Evolutionary conservation across 495 filamentous ascomycete species (phyloP).

Genomic region (Usnea hakonensis): DNA sequence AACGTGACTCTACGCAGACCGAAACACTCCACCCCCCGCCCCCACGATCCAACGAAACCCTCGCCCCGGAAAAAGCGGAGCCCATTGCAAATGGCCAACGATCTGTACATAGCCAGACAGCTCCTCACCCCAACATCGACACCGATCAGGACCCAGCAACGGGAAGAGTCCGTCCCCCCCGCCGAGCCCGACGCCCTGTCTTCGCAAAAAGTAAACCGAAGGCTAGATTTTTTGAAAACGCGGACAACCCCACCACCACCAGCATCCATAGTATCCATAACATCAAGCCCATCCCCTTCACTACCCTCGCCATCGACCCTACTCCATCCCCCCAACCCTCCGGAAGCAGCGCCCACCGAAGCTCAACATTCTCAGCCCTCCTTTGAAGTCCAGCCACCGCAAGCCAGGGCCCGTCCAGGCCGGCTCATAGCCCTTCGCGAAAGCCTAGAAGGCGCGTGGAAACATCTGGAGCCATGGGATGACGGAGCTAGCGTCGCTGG

Average conservation of each 20-base stretch:
- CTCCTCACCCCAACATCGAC: neutral
- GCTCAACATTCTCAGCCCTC: no score
- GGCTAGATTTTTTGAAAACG: constrained; percentile 7
- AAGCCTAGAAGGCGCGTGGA: constrained; percentile 26
- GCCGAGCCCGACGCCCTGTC: neutral
- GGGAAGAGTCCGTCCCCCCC: neutral
- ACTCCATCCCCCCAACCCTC: constrained; percentile 2
- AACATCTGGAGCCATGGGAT: constrained; percentile 17
- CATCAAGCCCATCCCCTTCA: neutral
- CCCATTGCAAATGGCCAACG: constrained; percentile 7
- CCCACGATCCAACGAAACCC: neutral
- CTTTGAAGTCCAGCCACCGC: neutral
- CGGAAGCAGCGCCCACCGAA: neutral
- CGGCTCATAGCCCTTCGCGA: constrained; percentile 15
- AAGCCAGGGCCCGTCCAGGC: neutral
- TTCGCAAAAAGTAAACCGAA: constrained; percentile 12
- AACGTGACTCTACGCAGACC: neutral
- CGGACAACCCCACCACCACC: neutral
- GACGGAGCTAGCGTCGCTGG: neutral
- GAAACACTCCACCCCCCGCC: neutral
- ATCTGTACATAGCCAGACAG: neutral
- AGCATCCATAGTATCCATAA: neutral
- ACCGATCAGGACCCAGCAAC: neutral
- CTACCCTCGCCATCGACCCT: constrained; percentile 19
- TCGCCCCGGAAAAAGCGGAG: constrained; percentile 17